Evolutionary conservation across 352 stramenopile species (phyloP).

Genomic region (Pilasporangium apinafurcum): DNA sequence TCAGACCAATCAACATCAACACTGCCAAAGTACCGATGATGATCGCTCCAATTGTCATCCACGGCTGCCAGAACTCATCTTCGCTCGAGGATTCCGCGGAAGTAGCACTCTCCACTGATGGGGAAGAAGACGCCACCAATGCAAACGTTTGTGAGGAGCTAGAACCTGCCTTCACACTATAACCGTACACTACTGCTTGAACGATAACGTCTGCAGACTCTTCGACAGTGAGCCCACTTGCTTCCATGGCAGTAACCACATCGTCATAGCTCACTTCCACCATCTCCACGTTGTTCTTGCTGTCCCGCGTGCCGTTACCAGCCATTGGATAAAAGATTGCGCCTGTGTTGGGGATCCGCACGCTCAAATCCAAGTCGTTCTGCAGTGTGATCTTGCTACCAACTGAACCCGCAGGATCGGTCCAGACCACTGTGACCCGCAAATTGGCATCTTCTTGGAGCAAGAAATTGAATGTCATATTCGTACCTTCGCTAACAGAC

Average conservation of each 20-base stretch:
- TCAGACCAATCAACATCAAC: slow-evolving; percentile 46
- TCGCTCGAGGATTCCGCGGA: neutral
- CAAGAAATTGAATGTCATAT: slow-evolving; percentile 50
- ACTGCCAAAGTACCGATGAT: slow-evolving; percentile 36
- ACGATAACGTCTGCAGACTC: slow-evolving; percentile 39
- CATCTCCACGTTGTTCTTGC: slow-evolving; percentile 78
- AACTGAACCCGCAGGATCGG: slow-evolving; percentile 51
- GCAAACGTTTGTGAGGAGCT: slow-evolving; percentile 55
- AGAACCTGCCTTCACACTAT: slow-evolving; percentile 57
- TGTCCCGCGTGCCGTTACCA: slow-evolving; percentile 51
- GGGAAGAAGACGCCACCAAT: slow-evolving; percentile 71
- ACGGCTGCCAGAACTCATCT: slow-evolving; percentile 56
- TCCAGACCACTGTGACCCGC: slow-evolving; percentile 68
- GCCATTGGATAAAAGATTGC: slow-evolving; percentile 53
- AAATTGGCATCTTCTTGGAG: slow-evolving; percentile 45
- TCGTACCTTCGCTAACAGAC: slow-evolving; percentile 35
- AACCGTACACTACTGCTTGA: slow-evolving; percentile 48
- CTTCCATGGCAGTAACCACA: slow-evolving; percentile 18
- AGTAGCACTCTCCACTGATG: slow-evolving; percentile 30
- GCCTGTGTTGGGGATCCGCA: slow-evolving; percentile 42
- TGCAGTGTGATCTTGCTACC: slow-evolving; percentile 44
- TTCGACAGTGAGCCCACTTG: slow-evolving; percentile 15
- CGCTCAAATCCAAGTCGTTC: slow-evolving; percentile 66
- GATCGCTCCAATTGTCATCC: slow-evolving; percentile 66
- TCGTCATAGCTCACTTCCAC: slow-evolving; percentile 59